These are phyloP conservation scores for Pleurotus ostreatus DNA, from an alignment of 768 basidiomycete species.

Conservation along the genomic window DNA sequence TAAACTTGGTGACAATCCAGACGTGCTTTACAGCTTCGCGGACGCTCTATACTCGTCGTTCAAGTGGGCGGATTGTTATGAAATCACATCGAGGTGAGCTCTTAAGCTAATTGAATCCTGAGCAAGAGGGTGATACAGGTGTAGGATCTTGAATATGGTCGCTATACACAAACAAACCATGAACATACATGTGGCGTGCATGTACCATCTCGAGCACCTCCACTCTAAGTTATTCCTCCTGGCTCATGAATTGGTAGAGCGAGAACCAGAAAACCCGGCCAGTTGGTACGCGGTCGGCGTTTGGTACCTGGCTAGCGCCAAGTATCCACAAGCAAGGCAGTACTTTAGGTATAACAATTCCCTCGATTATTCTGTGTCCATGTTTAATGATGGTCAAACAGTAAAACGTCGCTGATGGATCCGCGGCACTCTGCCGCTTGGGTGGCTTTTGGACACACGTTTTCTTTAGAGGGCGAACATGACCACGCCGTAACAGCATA, in stretches of 20 bases:
- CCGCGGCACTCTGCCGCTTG: constrained; percentile 95
- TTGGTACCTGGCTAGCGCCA: constrained; percentile 86
- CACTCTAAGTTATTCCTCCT: constrained; percentile 94
- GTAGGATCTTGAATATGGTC: constrained; percentile 81
- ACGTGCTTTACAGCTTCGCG: constrained; percentile 86
- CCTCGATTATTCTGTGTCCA: no score
- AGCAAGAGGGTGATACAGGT: neutral
- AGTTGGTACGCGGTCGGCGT: constrained; percentile 99
- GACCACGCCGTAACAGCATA: constrained; percentile 98
- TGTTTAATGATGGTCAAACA: constrained; percentile 20
- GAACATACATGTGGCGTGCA: constrained; percentile 94
- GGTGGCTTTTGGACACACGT: constrained; percentile 97
- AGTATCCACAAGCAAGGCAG: constrained; percentile 88
- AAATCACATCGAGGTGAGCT: constrained; percentile 73
- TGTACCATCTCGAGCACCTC: constrained; percentile 91
- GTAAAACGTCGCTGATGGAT: constrained; percentile 96
- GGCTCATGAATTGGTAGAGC: constrained; percentile 93
- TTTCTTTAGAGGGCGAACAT: constrained; percentile 96
- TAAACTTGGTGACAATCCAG: constrained; percentile 85
- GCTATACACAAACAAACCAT: constrained; percentile 86
- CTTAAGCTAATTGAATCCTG: neutral
- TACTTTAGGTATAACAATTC: constrained; percentile 74
- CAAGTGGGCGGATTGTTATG: constrained; percentile 92
- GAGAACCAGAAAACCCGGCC: constrained; percentile 86
- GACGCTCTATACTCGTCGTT: constrained; percentile 86